Percentiles rank a stretch among this genome's conserved stretches.
Conservation (phyloP, 2,329 filamentous ascomycete genomes). For the Penicillium hordei region DNA sequence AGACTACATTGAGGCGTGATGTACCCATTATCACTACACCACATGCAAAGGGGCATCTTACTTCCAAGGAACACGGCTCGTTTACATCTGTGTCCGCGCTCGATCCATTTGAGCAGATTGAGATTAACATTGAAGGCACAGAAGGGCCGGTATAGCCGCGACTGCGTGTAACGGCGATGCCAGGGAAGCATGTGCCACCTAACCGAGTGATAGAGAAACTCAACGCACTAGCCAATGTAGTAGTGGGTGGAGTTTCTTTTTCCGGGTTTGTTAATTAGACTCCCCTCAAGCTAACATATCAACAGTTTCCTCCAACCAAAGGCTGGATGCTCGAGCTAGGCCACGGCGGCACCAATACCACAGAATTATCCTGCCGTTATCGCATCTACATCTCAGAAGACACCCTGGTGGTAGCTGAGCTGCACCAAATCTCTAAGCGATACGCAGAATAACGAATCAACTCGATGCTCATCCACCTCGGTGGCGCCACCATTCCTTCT, state of each 20-base stretch:
- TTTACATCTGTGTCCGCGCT: constrained; percentile 58
- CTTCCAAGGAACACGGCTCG: constrained; percentile 46
- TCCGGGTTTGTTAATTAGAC: neutral
- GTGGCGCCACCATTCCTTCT: constrained; percentile 64
- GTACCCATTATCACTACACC: constrained; percentile 65
- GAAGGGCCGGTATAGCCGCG: constrained; percentile 35
- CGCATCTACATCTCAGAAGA: constrained; percentile 68
- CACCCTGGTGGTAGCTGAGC: constrained; percentile 62
- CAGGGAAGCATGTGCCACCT: constrained; percentile 61
- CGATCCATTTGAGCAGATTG: constrained; percentile 56
- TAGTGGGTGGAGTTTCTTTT: constrained; percentile 28
- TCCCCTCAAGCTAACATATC: neutral
- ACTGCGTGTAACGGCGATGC: constrained; percentile 62
- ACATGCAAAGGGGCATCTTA: constrained; percentile 58
- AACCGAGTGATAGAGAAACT: constrained; percentile 40
- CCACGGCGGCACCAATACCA: constrained; percentile 31
- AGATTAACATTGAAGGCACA: constrained; percentile 43
- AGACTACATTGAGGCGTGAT: constrained; percentile 51
- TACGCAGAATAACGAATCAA: constrained; percentile 59
- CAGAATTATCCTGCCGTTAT: constrained; percentile 51
- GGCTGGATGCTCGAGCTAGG: constrained; percentile 67
- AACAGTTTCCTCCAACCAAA: constrained; percentile 61
- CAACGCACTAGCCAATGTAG: constrained; percentile 52
- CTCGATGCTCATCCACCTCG: constrained; percentile 66
- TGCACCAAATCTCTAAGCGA: constrained; percentile 59